These are phyloP conservation scores for Hypoxylon sp. DNA, from an alignment of 2,329 filamentous ascomycete genomes.

Conservation along the genomic window DNA sequence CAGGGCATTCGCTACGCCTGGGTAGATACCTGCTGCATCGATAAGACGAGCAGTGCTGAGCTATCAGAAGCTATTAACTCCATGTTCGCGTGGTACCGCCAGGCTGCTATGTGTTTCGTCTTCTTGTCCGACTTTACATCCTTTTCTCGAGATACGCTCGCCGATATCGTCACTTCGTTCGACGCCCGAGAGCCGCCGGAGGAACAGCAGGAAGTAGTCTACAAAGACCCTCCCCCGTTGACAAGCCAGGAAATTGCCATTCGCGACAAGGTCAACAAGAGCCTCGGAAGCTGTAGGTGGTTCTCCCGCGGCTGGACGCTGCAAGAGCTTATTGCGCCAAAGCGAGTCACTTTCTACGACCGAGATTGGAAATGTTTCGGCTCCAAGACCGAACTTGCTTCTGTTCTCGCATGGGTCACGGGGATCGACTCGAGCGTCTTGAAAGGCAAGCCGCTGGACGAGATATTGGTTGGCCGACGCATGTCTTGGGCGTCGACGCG, in stretches of 20 bases:
- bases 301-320: conserved; percentile 38
- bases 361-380: conserved; percentile 34
- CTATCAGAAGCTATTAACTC: conserved; percentile 39
- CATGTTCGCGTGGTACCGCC: conserved; percentile 37
- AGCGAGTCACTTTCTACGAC: conserved; percentile 35
- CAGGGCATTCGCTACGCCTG: conserved; percentile 32
- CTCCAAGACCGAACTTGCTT: conserved; percentile 29
- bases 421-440: conserved; percentile 32
- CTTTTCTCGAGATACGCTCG: conserved; percentile 15
- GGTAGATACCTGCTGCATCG: conserved; percentile 39
- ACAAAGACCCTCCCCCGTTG: conserved; percentile 24
- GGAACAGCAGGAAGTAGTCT: conserved; percentile 12
- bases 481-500: conserved; percentile 41
- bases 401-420: conserved; percentile 33
- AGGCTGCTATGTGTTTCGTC: conserved; percentile 32
- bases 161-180: conserved; percentile 26
- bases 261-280: conserved; percentile 24
- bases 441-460: conserved; percentile 27
- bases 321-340: conserved; percentile 39
- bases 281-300: conserved; percentile 31
- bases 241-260: conserved; percentile 28
- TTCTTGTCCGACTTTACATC: conserved; percentile 31
- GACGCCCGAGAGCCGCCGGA: conserved; percentile 23
- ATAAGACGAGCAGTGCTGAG: conserved; percentile 39
- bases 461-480: conserved; percentile 32